Evolutionary conservation across 345 rosid species (phyloP).

Genomic region (Corchorus capsularis): DNA sequence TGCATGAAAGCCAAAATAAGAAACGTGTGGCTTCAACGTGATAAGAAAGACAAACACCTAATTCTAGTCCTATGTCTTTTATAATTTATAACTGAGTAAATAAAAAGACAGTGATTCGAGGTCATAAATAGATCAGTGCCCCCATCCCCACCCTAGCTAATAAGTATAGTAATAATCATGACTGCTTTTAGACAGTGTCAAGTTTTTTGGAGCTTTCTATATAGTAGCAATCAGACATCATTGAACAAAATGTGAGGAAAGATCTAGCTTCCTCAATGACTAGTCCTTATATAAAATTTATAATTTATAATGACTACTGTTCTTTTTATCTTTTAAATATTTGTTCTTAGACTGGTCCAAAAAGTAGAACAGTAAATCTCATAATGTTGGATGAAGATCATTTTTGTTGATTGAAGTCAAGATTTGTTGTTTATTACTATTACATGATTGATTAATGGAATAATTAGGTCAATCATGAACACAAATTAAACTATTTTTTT

Average conservation of each 20-base stretch:
- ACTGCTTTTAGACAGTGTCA: conserved; percentile 8
- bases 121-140: not conserved
- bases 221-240: not conserved
- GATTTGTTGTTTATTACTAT: not conserved
- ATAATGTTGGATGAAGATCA: not conserved
- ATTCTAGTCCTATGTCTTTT: conserved; percentile 13
- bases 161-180: not conserved
- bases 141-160: not conserved
- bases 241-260: conserved; percentile 14
- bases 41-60: conserved; percentile 3
- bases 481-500: too few species aligned
- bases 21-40: conserved; percentile 2
- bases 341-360: not conserved
- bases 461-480: not conserved
- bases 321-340: not conserved
- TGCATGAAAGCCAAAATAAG: conserved; percentile 19
- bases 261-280: not conserved
- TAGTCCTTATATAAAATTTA: not conserved
- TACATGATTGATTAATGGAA: not conserved
- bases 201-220: conserved; percentile 11
- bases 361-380: conserved; percentile 2
- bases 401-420: not conserved
- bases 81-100: not conserved
- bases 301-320: not conserved
- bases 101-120: conserved; percentile 1